phyloP scores from a whole-genome alignment of 345 rosid genomes.

The Arabis alpina region DNA sequence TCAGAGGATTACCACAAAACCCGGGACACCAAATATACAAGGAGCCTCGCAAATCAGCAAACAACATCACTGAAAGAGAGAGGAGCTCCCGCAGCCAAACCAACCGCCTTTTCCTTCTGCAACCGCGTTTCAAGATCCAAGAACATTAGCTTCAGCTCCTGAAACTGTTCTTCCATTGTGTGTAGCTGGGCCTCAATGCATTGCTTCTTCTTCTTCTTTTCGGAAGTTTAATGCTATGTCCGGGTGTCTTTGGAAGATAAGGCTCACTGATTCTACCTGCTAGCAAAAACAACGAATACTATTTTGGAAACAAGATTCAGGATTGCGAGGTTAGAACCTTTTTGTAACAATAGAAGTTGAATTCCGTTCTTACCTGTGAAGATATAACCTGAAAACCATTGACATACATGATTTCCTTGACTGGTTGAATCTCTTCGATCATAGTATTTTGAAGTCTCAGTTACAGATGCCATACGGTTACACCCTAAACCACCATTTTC shows the following conservation, averaged over 20 bases:
- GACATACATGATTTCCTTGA: not conserved
- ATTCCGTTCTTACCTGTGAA: not conserved
- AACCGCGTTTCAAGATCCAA: not conserved
- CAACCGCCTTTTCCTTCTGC: not conserved
- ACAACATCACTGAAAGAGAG: not conserved
- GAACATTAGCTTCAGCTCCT: not conserved
- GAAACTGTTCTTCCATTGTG: not conserved
- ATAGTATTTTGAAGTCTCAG: not conserved
- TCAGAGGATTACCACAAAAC: too few relatives aligned
- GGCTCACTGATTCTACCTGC: not conserved
- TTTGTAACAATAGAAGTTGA: not conserved
- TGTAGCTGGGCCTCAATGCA: not conserved
- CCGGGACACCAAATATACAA: too few relatives aligned
- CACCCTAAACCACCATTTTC: not conserved
- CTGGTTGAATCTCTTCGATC: not conserved
- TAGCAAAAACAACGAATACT: too few relatives aligned
- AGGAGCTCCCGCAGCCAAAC: not conserved
- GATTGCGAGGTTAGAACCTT: too few relatives aligned
- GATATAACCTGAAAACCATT: not conserved
- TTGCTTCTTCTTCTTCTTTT: conserved; percentile 2
- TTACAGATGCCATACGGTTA: not conserved
- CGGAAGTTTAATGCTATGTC: not conserved
- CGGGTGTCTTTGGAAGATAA: not conserved
- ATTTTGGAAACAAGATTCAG: too few relatives aligned
- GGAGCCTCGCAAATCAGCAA: not conserved